These are phyloP conservation scores for Syzygium malaccense DNA, from an alignment of 441 rosid genomes.

Conservation along the genomic window DNA sequence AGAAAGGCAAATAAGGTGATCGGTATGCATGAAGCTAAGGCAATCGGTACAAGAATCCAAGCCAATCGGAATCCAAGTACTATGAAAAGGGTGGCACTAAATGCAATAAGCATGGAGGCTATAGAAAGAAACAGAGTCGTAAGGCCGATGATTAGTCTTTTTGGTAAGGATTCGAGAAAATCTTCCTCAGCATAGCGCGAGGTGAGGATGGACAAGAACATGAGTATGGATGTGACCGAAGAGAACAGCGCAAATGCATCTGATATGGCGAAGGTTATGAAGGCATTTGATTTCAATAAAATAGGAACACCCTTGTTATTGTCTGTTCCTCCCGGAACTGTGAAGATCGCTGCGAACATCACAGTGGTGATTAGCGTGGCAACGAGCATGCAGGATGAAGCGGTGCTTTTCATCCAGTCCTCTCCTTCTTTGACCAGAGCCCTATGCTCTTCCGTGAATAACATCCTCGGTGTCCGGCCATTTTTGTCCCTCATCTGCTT, in stretches of 20 bases:
- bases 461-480: not conserved
- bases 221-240: not conserved
- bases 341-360: not conserved
- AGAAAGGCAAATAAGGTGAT: not conserved
- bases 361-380: constrained; percentile 1
- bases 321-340: not conserved
- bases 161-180: not conserved
- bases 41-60: not conserved
- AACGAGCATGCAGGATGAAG: constrained; percentile 1
- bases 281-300: not conserved
- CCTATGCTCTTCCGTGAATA: not conserved
- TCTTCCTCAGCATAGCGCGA: constrained; percentile 6
- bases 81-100: not conserved
- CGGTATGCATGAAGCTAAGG: not conserved
- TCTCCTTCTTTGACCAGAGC: not conserved
- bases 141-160: constrained; percentile 1
- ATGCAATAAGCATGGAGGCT: constrained; percentile 5
- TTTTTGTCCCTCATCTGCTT: not conserved
- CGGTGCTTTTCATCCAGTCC: constrained; percentile 7
- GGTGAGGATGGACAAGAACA: constrained; percentile 8
- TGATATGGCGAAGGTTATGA: not conserved
- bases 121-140: constrained; percentile 5
- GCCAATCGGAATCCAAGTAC: not conserved
- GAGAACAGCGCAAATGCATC: constrained; percentile 1
- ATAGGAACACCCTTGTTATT: not conserved